A percentile compares a stretch with the other conserved stretches of the same genome.
These are phyloP conservation scores for Monosporascus ibericus DNA, from an alignment of 2,329 filamentous ascomycete species.

Conservation along the genomic window DNA sequence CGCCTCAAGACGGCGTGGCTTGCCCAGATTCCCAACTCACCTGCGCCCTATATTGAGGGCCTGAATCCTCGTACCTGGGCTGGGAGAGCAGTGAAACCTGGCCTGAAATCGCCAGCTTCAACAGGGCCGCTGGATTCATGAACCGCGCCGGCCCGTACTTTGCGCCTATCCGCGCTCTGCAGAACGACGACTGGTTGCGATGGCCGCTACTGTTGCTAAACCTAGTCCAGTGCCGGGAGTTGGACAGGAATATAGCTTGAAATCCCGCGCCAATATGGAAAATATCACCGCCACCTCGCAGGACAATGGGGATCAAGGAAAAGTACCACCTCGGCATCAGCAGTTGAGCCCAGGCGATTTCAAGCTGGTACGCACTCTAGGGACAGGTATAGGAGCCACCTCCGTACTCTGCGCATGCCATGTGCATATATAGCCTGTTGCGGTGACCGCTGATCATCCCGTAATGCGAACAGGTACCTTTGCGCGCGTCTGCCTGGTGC, in stretches of 20 bases:
- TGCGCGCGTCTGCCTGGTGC: slow-evolving; percentile 74
- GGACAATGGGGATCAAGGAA: slow-evolving; percentile 12
- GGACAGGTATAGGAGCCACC: slow-evolving; percentile 50
- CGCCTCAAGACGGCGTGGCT: no score
- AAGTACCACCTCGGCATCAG: slow-evolving; percentile 25
- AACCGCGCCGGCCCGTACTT: not conserved
- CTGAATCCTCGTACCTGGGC: not conserved
- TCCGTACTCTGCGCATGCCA: not conserved
- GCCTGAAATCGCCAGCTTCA: not conserved
- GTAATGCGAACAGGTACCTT: slow-evolving; percentile 56
- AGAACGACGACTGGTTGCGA: slow-evolving; percentile 4
- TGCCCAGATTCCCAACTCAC: no score
- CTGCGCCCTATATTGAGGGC: no score
- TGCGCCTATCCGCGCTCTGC: not conserved
- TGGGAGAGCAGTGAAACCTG: not conserved
- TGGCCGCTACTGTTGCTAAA: slow-evolving; percentile 28
- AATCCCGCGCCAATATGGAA: slow-evolving; percentile 15
- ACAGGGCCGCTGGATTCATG: not conserved
- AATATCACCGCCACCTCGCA: slow-evolving; percentile 10
- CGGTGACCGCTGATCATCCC: slow-evolving; percentile 1
- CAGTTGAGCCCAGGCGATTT: slow-evolving; percentile 54
- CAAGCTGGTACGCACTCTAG: slow-evolving; percentile 66
- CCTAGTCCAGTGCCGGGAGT: slow-evolving; percentile 16
- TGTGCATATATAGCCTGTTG: not conserved
- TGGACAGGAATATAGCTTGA: slow-evolving; percentile 16